Base-by-base conservation (phyloP, 2,329 filamentous ascomycete genomes). In the Ilyonectria robusta region DNA sequence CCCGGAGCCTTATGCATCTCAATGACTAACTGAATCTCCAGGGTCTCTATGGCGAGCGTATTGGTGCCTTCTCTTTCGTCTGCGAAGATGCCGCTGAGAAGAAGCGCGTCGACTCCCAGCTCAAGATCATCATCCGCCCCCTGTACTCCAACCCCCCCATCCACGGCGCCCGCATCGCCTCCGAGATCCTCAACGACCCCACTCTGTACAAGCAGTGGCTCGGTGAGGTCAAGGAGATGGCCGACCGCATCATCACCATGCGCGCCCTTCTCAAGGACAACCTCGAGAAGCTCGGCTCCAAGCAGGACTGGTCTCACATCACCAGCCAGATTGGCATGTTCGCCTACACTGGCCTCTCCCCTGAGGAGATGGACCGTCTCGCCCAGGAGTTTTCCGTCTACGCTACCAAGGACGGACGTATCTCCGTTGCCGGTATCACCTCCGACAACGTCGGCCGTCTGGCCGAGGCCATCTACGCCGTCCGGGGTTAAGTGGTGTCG, bases 291-390 rank as follows among this genome's bases (percentile, higher is more conserved):
- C 90, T 98, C 70, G 95, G 95, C 80, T 96, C 93, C 87, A 94
- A 94, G 89, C 94, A 97, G 84, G 94, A 98, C 87, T 99, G 96
- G 96, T 93, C 92, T 82, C 96, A 99, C 88, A 99, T 99, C 84
- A 98, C 96, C 75, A 95, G 88, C 84, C 94, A 97, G 89, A 99
- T 99, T 78, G 96, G 96, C 85, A 99, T 99, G 96, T 99, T 99
- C 80, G 95, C 96, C 76, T 99, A 97, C 89, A 99, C 96, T 59
- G 96, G 96, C 69, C 86, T 99, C 78, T 95, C 88, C 76, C 86
- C 95, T 62, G 92, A 95, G 84, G 93, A 98, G 86, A 98, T 98
- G 94, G 93, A 95, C 62, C 86, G 86, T 78, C 88, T 99, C 70
- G 94, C 95, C 74, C 94, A 97, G 87, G 94, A 98, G 87, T 94